These are phyloP conservation scores for Gardenia jasminoides DNA, from an alignment of 257 asterid genomes.

Conservation along the genomic window DNA sequence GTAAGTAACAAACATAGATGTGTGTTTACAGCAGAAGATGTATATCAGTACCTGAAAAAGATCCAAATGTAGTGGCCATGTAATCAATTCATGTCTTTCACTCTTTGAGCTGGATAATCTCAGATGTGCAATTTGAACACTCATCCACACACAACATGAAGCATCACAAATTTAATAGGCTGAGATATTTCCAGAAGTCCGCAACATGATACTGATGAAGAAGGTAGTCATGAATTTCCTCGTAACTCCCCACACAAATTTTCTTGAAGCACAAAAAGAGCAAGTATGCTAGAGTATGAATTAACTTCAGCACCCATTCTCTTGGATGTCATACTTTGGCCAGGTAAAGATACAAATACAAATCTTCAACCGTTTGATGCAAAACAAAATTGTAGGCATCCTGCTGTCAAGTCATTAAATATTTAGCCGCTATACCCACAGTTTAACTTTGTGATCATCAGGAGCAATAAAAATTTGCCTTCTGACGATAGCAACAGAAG, in stretches of 20 bases:
- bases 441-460: slow-evolving; percentile 6
- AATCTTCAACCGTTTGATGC: slow-evolving; percentile 8
- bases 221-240: not conserved
- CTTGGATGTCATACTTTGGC: not conserved
- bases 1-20: not conserved
- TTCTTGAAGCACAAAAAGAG: slow-evolving; percentile 5
- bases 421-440: slow-evolving; percentile 10
- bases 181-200: not conserved
- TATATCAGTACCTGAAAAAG: slow-evolving; percentile 19
- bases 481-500: slow-evolving; percentile 15
- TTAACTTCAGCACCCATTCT: not conserved
- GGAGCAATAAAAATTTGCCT: slow-evolving; percentile 20
- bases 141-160: slow-evolving; percentile 2
- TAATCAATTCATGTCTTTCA: not conserved
- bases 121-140: not conserved
- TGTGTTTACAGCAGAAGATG: not conserved
- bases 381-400: slow-evolving; percentile 8
- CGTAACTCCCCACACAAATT: not conserved
- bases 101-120: not conserved
- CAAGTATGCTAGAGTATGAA: not conserved
- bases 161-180: slow-evolving; percentile 5
- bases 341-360: not conserved
- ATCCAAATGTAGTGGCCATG: not conserved
- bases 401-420: not conserved
- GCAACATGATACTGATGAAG: not conserved